phyloP scores from a whole-genome alignment of 208 protist species.

The Trypanosomatidae sp. region DNA sequence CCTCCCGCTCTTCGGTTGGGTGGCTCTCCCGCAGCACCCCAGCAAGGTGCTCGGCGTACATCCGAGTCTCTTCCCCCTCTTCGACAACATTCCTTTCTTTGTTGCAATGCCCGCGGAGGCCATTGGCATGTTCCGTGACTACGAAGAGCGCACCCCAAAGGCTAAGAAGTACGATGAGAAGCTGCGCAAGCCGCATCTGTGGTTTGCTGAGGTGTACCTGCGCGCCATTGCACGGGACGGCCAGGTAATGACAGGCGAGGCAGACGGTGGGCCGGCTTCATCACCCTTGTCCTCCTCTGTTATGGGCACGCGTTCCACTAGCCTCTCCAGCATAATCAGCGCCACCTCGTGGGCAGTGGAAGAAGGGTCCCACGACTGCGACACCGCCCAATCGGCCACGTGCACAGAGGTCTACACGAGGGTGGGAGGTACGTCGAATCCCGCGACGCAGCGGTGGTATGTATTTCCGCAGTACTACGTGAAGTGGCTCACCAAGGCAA shows the following conservation, averaged over 20 bases:
- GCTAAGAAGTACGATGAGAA: constrained; percentile 55
- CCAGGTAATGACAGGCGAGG: constrained; percentile 19
- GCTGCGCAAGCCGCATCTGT: constrained; percentile 17
- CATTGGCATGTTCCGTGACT: constrained; percentile 33
- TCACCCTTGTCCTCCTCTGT: not conserved
- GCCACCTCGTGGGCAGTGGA: not conserved
- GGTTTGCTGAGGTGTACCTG: constrained; percentile 47
- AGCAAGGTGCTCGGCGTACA: not conserved
- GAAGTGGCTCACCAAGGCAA: not conserved
- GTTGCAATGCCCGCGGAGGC: constrained; percentile 25
- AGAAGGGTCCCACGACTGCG: not conserved
- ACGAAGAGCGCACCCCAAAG: constrained; percentile 26
- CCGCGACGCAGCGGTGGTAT: constrained; percentile 29
- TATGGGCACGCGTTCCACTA: too few relatives aligned
- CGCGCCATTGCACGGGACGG: constrained; percentile 38
- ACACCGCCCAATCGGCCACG: not conserved
- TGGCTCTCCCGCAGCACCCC: constrained; percentile 11
- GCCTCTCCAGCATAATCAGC: not conserved
- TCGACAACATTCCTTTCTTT: constrained; percentile 40
- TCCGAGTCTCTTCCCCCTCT: constrained; percentile 6
- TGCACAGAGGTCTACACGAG: constrained; percentile 18
- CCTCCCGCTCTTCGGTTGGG: constrained; percentile 37
- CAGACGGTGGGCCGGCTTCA: not conserved
- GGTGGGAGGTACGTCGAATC: constrained; percentile 1
- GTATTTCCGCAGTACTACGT: constrained; percentile 31